phyloP scores from a whole-genome alignment of 1,284 basidiomycete species.

The Laetiporus sulphureus region DNA sequence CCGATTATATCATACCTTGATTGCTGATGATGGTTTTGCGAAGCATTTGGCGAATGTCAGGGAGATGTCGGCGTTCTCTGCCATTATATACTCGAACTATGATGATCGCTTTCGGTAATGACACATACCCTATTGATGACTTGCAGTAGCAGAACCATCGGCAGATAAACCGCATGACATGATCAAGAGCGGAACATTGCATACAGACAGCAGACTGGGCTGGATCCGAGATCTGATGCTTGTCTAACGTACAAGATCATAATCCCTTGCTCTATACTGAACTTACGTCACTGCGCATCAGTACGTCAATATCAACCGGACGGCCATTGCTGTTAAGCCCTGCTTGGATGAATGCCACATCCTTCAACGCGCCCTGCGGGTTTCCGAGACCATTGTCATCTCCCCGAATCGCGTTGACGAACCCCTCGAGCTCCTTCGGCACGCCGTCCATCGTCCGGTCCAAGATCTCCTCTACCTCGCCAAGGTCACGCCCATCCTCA shows the following conservation, averaged over 20 bases:
- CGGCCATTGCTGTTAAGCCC: slow-evolving; percentile 62
- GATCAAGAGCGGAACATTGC: no score
- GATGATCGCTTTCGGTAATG: slow-evolving; percentile 29
- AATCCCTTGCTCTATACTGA: neutral
- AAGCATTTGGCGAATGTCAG: slow-evolving; percentile 26
- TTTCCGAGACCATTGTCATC: slow-evolving; percentile 43
- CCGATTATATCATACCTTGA: slow-evolving; percentile 6
- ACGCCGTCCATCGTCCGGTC: slow-evolving; percentile 48
- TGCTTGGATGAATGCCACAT: slow-evolving; percentile 77
- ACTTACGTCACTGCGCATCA: slow-evolving; percentile 18
- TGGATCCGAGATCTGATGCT: no score
- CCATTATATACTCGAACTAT: slow-evolving; percentile 32
- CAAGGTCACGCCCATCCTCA: slow-evolving; percentile 35
- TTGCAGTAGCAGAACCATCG: no score
- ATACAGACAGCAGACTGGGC: no score
- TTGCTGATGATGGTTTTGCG: slow-evolving; percentile 5
- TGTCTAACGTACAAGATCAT: no score
- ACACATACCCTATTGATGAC: no score
- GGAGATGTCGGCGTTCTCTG: slow-evolving; percentile 28
- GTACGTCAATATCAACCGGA: slow-evolving; percentile 47
- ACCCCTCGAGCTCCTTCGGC: slow-evolving; percentile 51
- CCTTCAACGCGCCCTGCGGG: slow-evolving; percentile 53
- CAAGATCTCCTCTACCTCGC: slow-evolving; percentile 43
- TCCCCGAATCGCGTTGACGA: slow-evolving; percentile 48
- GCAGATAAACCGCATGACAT: no score